These are phyloP conservation scores for Kwoniella mangroviensis DNA, from an alignment of 768 basidiomycete genomes.

Conservation along the genomic window DNA sequence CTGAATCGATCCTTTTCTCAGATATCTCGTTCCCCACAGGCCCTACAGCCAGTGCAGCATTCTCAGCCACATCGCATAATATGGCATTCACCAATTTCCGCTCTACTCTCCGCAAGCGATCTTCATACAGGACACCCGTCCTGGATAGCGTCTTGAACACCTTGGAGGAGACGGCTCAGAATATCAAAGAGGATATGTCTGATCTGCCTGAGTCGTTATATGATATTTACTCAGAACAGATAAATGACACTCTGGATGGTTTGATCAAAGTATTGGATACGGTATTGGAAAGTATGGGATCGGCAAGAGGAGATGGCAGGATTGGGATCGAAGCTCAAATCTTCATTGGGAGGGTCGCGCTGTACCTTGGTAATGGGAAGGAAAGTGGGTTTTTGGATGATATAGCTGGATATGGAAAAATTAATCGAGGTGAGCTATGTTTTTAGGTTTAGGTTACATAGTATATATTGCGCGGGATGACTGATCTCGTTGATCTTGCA, in stretches of 20 bases:
- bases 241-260: conserved; percentile 9
- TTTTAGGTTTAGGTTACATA: too few relatives aligned
- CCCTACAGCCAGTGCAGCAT: conserved; percentile 26
- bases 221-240: conserved; percentile 18
- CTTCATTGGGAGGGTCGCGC: conserved; percentile 42
- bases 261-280: conserved; percentile 26
- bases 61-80: conserved; percentile 24
- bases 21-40: conserved; percentile 41
- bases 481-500: too few relatives aligned
- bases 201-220: conserved; percentile 28
- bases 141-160: conserved; percentile 36
- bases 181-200: conserved; percentile 35
- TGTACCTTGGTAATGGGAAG: conserved; percentile 32
- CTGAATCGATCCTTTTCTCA: conserved; percentile 40
- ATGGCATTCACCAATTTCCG: conserved; percentile 37
- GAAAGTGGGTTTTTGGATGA: conserved; percentile 32
- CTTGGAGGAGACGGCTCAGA: conserved; percentile 32
- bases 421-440: conserved; percentile 37
- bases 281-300: conserved; percentile 24
- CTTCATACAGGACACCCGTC: conserved; percentile 32
- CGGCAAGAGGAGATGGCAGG: conserved; percentile 18
- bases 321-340: conserved; percentile 34
- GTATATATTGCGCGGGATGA: too few relatives aligned
- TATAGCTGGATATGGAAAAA: conserved; percentile 16
- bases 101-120: conserved; percentile 27